Evolutionary conservation across 345 rosid genomes (phyloP), one percentile per base, ranked within the genome.

Genomic region (Abelmoschus esculentus): DNA sequence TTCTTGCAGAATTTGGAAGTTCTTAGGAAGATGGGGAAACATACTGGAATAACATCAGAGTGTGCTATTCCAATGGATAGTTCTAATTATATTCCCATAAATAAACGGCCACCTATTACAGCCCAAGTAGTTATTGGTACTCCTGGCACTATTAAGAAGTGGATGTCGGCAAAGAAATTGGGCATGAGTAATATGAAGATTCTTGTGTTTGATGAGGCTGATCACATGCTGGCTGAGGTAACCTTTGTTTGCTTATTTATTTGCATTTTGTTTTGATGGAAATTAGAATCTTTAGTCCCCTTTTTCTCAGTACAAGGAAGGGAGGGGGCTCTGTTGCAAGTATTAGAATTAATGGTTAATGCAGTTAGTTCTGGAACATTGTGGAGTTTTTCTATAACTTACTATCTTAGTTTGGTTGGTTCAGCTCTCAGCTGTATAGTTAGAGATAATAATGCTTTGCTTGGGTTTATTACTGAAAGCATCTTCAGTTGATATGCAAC

Each of bases 191-290:
- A 9, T 72, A 46, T 91, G 74, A 87, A 86, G 82, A 85, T 95
- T 79, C 96, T 95, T 62, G 97, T 95, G 63, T 95, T 91, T 80
- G 97, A 95, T 74, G 97, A 91, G 80, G 99, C 98, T 63, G 99
- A 95, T 81, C 98, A 90, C 77, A 95, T 95, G 99, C 80, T 95
- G 71, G 93, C 89, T 65, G 85, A 86, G 83, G 97, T 95, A 78
- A 50, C 67, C 61, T 5, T 67, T 53, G 31, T 62, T 61, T 31
- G 54, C 46, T 28, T 15, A 4, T 46, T 11, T 46, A 46, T 46
- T 46, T 46, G 50, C 47, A 7, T 42, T 8, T 42, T 42, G 47
- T 42, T 42, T 42, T 42, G 47, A 42, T 42, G 47, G 47, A 42
- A 42, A 36, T 36, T 36, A 5, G 40, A 36, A 36, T 36, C 5